phyloP scores from a whole-genome alignment of 2,329 filamentous ascomycete genomes.

The Cordyceps javanica region DNA sequence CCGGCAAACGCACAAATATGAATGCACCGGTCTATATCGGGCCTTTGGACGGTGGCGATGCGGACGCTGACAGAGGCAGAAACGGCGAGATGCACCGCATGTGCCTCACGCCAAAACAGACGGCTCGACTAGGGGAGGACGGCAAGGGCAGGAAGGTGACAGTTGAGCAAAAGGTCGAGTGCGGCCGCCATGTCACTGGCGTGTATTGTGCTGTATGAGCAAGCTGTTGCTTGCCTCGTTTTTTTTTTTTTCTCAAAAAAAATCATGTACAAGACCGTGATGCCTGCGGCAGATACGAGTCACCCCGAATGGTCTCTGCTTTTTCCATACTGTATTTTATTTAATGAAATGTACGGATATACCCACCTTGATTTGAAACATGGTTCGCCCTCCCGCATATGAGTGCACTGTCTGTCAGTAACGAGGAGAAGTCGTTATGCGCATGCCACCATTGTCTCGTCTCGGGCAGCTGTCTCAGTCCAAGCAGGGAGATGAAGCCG shows the following conservation, averaged over 20 bases:
- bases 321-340: constrained; percentile 1
- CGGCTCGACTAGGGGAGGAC: constrained; percentile 54
- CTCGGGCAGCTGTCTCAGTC: not conserved
- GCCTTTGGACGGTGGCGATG: constrained; percentile 58
- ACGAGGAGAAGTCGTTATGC: not conserved
- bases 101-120: constrained; percentile 71
- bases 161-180: constrained; percentile 83
- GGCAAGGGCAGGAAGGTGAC: constrained; percentile 62
- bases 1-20: constrained; percentile 78
- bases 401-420: too few relatives aligned
- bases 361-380: constrained; percentile 2
- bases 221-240: not conserved
- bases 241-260: too few relatives aligned
- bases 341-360: too few relatives aligned
- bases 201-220: constrained; percentile 64
- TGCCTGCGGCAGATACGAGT: not conserved
- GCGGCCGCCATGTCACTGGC: constrained; percentile 73
- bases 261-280: constrained; percentile 1
- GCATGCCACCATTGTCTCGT: not conserved
- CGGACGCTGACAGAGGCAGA: constrained; percentile 54
- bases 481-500: not conserved
- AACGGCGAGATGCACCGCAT: constrained; percentile 64
- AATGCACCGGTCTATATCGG: constrained; percentile 71
- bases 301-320: not conserved
- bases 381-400: not conserved